Evolutionary conservation across 768 basidiomycete genomes (phyloP).

Genomic region (Saitozyma sp.): DNA sequence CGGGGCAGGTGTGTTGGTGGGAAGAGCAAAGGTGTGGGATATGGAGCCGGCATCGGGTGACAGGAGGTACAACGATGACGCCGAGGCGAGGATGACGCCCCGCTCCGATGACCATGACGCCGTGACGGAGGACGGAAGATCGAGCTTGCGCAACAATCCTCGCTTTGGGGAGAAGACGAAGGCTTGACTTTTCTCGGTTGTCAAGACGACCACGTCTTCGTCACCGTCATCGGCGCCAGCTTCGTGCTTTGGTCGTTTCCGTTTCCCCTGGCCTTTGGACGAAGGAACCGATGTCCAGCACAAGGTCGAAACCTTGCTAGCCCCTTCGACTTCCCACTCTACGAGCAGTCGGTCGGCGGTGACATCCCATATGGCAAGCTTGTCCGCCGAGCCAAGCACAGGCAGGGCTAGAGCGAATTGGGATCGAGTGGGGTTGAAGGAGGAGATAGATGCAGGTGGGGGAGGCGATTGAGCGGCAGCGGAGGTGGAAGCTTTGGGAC

Average conservation of each 20-base stretch:
- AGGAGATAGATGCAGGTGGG: constrained; percentile 40
- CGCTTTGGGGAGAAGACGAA: constrained; percentile 32
- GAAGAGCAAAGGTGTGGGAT: constrained; percentile 28
- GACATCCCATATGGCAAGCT: constrained; percentile 48
- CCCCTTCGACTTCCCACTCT: constrained; percentile 47
- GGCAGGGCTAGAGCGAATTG: constrained; percentile 43
- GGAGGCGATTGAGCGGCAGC: constrained; percentile 41
- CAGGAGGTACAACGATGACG: constrained; percentile 24
- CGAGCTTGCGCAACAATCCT: constrained; percentile 26
- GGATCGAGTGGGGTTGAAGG: constrained; percentile 44
- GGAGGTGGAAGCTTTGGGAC: constrained; percentile 33
- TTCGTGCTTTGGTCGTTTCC: constrained; percentile 27
- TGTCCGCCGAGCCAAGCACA: constrained; percentile 48
- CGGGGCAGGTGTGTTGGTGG: constrained; percentile 18
- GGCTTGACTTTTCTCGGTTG: constrained; percentile 26
- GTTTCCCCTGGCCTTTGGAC: constrained; percentile 16
- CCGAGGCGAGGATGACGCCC: constrained; percentile 26
- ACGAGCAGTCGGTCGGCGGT: constrained; percentile 33
- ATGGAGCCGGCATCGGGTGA: constrained; percentile 19
- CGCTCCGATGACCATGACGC: constrained; percentile 30
- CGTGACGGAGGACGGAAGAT: constrained; percentile 24
- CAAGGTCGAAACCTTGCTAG: constrained; percentile 34
- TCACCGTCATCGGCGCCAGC: constrained; percentile 3
- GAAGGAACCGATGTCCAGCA: constrained; percentile 25
- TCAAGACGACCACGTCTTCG: constrained; percentile 36